phyloP scores from a whole-genome alignment of 306 rosid genomes.

The Ammopiptanthus mongolicus region DNA sequence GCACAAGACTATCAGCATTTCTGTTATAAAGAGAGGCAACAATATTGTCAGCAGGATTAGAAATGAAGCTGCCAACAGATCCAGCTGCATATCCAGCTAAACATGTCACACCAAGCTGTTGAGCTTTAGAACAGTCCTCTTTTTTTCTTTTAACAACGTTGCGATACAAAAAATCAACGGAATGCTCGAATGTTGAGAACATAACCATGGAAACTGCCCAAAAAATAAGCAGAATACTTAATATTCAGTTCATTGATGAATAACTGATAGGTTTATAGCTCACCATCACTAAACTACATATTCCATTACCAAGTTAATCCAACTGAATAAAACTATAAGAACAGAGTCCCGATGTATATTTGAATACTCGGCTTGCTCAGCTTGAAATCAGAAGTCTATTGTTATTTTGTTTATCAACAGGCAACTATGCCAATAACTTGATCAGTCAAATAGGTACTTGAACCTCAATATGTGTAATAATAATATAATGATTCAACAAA shows the following conservation, averaged over 20 bases:
- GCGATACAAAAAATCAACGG: conserved; percentile 49
- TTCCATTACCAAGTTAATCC: conserved; percentile 2
- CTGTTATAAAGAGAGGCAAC: conserved; percentile 56
- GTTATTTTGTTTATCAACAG: background rate
- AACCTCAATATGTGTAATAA: background rate
- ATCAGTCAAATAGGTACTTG: background rate
- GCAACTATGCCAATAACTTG: background rate
- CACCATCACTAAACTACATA: conserved; percentile 14
- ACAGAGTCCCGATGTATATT: background rate
- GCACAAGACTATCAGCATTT: conserved; percentile 48
- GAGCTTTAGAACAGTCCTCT: conserved; percentile 49
- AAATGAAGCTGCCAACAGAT: conserved; percentile 56
- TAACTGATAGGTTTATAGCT: background rate
- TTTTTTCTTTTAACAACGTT: conserved; percentile 40
- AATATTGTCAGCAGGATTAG: conserved; percentile 58
- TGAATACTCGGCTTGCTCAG: background rate
- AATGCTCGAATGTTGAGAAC: conserved; percentile 61
- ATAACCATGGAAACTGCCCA: conserved; percentile 54
- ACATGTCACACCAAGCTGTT: conserved; percentile 60
- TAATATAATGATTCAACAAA: background rate
- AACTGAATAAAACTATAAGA: background rate
- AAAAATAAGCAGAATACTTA: conserved; percentile 15
- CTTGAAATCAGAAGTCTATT: background rate
- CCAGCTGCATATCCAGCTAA: conserved; percentile 62
- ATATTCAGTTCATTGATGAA: conserved; percentile 18